Base-by-base conservation (phyloP, 2,329 filamentous ascomycete genomes). In the Penicillium sp. region DNA sequence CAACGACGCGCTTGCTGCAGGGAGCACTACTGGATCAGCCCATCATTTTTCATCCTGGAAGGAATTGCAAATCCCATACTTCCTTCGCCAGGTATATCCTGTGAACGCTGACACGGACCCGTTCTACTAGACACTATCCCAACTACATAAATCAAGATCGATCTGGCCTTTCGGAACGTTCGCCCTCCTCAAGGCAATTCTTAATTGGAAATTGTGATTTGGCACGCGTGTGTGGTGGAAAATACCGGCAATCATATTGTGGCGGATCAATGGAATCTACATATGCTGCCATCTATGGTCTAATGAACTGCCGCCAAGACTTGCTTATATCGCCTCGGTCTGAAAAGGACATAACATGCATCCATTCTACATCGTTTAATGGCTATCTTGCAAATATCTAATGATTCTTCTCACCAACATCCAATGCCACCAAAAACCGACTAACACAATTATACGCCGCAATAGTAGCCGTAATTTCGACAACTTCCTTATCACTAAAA, bases 391-490 rank as follows among this genome's bases (percentile, higher is more conserved):
- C n/a, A 34, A 35, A 3, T 17, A 34, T 25, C 55, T 42, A 68
- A 52, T 66, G 62, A 37, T 78, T 78, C 68, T 75, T 78, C 66
- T 79, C 77, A 8, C 76, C 77, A 56, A 79, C 90, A 78, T 96
- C 88, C 57, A 96, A 75, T 14, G 91, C 91, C 20, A 96, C 91
- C 66, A 96, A 75, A 67, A 96, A 93, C 34, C 91, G 84, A 73
- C 89, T 92, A 15, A 96, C 91, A 71, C 90, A 93, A 73, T 96
- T 96, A 74, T 96, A 96, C 56, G 86, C 87, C 12, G 90, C 90
- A 57, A 91, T 84, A 22, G 90, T 93, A 35, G 89, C 86, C 47
- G 90, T 93, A 63, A 95, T 83, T 79, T 96, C 92, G 14, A 96
- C 90, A 53, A 94, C 81, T 77, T 93, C 89, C 69, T 84, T 82